These are phyloP conservation scores for Ophiostoma perfectum DNA, from an alignment of 2,329 filamentous ascomycete species.

Conservation along the genomic window DNA sequence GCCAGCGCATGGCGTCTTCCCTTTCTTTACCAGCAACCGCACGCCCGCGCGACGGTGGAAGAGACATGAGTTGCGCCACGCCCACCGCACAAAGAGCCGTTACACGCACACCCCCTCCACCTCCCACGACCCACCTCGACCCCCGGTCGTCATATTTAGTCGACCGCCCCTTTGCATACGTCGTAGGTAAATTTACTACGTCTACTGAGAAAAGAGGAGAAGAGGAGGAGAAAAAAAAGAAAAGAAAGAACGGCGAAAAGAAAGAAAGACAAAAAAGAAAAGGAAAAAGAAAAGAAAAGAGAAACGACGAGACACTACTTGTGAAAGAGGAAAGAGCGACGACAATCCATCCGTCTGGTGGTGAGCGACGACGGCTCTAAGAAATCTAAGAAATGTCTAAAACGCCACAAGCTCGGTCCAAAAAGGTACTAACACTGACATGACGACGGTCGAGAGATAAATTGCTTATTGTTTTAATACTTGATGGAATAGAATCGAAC, in stretches of 20 bases:
- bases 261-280: background rate
- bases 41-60: background rate
- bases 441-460: background rate
- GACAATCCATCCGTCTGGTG: too few relatives aligned
- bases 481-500: background rate
- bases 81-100: conserved; percentile 6
- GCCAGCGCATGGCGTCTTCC: background rate
- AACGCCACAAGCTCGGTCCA: conserved; percentile 4
- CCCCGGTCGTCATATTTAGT: conserved; percentile 9
- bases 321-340: background rate
- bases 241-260: background rate
- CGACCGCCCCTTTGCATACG: conserved; percentile 9
- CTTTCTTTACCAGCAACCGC: conserved; percentile 5
- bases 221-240: background rate
- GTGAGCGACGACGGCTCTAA: too few relatives aligned
- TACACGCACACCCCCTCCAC: conserved; percentile 13
- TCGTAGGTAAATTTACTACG: background rate
- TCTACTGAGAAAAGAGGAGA: background rate
- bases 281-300: background rate
- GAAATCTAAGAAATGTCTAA: background rate
- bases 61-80: background rate
- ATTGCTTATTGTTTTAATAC: background rate
- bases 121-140: background rate
- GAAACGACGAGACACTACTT: background rate
- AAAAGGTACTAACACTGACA: conserved; percentile 8